Evolutionary conservation across 106 monocot species (phyloP), one percentile per base, ranked within the genome.

Genomic region (Platanthera guangdongensis): DNA sequence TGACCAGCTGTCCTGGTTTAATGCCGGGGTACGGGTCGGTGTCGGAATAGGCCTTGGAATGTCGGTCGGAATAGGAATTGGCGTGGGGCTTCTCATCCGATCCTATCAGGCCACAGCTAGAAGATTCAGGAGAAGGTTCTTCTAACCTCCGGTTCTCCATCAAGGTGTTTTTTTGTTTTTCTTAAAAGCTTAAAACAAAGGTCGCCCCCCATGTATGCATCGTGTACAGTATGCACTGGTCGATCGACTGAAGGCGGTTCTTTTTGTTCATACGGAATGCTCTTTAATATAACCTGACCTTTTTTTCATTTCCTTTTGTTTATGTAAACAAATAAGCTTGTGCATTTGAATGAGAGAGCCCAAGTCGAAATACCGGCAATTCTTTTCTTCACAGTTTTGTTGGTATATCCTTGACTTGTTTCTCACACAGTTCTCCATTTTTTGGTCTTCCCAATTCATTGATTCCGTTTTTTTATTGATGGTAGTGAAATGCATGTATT

Each of bases 41-140:
- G 75, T 81, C 1, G 80, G 80, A n/a, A 81, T 81, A 69, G 75
- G 80, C 19, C 48, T 81, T 8, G 80, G 80, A 53, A 81, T 81
- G 80, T 81, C 68, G 48, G 75, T 81, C 12, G 80, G 80, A 9
- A 51, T 81, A 22, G 80, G 80, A 13, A 81, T 81, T 69, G 80
- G 80, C 30, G 67, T 75, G 8, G 80, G 80, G 1, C 75, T 81
- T 28, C 75, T 81, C 75, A 75, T 81, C 75, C 67, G 75, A 32
- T 75, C 80, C 8, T 81, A 81, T 70, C 80, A 81, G 47, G 75
- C 69, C 68, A 75, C 75, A 8, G 75, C 75, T 28, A 81, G 75
- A 81, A 57, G 54, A 54, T 81, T 81, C 68, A 81, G 46, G 25
- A 75, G 75, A 53, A 67, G 80, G 10, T 81, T 81, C 75, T 75